These are phyloP conservation scores for Dissophora globulifera DNA, from an alignment of 192 early-diverging fungal species.

Conservation along the genomic window DNA sequence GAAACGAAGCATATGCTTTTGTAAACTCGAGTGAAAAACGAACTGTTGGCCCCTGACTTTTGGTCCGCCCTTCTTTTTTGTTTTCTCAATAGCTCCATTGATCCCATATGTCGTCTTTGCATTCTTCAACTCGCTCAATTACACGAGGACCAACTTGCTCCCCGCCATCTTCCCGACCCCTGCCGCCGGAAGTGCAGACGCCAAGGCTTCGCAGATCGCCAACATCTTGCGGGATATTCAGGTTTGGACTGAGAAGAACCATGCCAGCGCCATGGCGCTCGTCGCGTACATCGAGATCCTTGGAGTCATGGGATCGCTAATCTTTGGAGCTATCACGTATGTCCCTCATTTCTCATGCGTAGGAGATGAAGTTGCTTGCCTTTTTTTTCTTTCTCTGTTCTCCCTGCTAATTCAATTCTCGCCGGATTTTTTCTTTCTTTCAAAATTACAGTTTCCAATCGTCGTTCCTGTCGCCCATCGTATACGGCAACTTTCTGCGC, in stretches of 20 bases:
- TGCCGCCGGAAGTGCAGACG: conserved; percentile 10
- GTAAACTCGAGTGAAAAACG: too few relatives aligned
- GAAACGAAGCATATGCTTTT: neutral
- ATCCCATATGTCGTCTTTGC: conserved; percentile 82
- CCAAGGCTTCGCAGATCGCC: conserved; percentile 44
- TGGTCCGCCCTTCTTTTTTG: neutral
- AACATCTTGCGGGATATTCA: conserved; percentile 61
- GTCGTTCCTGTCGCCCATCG: conserved; percentile 64
- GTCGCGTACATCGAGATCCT: conserved; percentile 78
- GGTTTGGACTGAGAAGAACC: conserved; percentile 67
- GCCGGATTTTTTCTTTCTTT: conserved; percentile 44
- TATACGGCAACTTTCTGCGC: conserved; percentile 77
- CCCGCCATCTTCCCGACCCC: conserved; percentile 68
- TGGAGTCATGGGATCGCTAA: conserved; percentile 70
- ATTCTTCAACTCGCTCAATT: conserved; percentile 78
- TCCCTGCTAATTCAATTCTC: too few relatives aligned
- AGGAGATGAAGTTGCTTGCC: too few relatives aligned
- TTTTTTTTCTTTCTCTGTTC: too few relatives aligned
- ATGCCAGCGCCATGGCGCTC: conserved; percentile 67
- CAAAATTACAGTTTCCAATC: conserved; percentile 55
- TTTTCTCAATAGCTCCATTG: conserved; percentile 66
- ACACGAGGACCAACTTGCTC: conserved; percentile 72
- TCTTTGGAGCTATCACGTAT: conserved; percentile 64
- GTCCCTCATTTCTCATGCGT: too few relatives aligned
- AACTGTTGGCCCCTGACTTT: neutral